Base-by-base conservation (phyloP, 805 yeast genomes). In the Ogataea siamensis region DNA sequence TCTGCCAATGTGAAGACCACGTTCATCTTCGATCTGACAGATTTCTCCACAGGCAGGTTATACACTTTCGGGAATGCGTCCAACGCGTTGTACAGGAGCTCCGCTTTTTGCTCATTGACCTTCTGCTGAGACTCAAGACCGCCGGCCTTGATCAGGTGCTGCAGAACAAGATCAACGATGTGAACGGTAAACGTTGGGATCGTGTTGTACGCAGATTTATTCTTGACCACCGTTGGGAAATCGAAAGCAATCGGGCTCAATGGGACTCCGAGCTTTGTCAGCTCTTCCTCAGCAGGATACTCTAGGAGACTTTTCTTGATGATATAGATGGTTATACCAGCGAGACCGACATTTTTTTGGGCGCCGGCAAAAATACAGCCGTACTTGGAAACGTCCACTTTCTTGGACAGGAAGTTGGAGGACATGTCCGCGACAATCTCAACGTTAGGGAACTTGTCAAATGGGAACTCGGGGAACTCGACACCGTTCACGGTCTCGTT, bases 331-430 rank as follows among this genome's bases (percentile, higher is more conserved):
- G 97, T 83, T 48, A 93, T 76, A 25, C 99, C 99, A 7, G 99
- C 97, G 57, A 93, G 69, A 39, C 99, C 99, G 57, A 93, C 87
- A 62, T 93, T 93, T 66, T 93, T 93, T 67, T 93, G 99, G 18
- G 98, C 99, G 46, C 99, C 99, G 13, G 96, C 99, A 77, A 89
- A 80, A 45, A 93, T 81, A 18, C 88, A 68, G 35, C 96, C 98
- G 57, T 77, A 91, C 62, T 86, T 81, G 39, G 85, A 68, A 28
- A 93, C 83, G 54, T 91, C 96, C 34, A 93, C 62, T 48, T 74
- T 67, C 50, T 84, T 81, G 15, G 96, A 86, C 49, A 93, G 70
- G 57, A 93, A 83, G 63, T 91, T 87, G 31, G 97, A 89, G 2
- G 97, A 89, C 82, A 91, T 80, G 61, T 93, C 99, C 18, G 95